Conservation (phyloP, 768 basidiomycete species). For the Mycena galericulata region DNA sequence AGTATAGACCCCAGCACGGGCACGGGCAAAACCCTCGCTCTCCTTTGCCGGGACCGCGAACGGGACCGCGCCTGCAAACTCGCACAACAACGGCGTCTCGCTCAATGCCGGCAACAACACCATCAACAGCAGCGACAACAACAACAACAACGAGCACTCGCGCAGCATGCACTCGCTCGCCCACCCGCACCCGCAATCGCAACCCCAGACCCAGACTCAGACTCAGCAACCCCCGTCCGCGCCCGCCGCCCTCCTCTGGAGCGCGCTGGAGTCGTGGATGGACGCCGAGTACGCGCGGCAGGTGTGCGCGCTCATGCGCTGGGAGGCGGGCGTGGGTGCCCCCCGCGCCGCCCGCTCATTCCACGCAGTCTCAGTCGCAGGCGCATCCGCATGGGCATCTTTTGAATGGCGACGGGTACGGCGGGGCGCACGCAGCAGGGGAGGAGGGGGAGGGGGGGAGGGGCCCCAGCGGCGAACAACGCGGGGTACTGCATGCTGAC, state of each 20-base stretch:
- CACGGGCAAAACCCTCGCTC: too few species aligned
- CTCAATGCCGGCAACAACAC: neutral
- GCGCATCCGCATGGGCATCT: too few species aligned
- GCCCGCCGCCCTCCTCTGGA: constrained; percentile 81
- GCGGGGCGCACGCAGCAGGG: constrained; percentile 39
- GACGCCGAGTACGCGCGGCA: constrained; percentile 95
- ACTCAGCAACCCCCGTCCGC: constrained; percentile 33
- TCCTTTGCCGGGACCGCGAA: too few species aligned
- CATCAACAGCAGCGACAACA: neutral
- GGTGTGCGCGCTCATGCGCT: constrained; percentile 87
- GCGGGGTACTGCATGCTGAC: constrained; percentile 29
- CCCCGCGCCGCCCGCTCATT: constrained; percentile 64
- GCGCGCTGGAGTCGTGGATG: constrained; percentile 96
- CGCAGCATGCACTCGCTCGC: constrained; percentile 37
- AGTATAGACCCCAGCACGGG: too few species aligned
- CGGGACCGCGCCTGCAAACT: neutral
- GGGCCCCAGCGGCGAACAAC: constrained; percentile 77
- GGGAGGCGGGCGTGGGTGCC: constrained; percentile 85
- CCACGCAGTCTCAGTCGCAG: too few species aligned
- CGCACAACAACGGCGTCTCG: neutral
- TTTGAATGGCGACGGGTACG: constrained; percentile 63
- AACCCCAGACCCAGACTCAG: constrained; percentile 35
- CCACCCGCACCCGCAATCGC: constrained; percentile 45
- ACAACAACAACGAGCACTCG: neutral
- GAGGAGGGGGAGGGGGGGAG: constrained; percentile 47